phyloP scores from a whole-genome alignment of 805 yeast species.

The Hemisphaericaspora nanyangensis region DNA sequence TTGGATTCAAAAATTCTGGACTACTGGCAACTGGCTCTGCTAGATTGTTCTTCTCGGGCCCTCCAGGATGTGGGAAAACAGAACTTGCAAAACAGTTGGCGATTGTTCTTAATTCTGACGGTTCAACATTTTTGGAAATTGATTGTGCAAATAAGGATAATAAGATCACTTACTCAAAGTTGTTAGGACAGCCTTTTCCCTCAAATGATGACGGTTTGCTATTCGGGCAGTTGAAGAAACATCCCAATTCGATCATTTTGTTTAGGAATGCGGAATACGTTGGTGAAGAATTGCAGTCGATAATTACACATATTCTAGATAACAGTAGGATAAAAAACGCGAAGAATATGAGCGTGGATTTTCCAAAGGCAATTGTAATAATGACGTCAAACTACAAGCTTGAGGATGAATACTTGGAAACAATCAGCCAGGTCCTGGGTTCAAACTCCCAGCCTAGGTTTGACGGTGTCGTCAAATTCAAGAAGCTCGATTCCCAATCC shows the following conservation, averaged over 20 bases:
- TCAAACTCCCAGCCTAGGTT: neutral
- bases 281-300: neutral
- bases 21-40: neutral
- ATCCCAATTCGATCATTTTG: neutral
- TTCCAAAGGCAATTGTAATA: neutral
- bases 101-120: neutral
- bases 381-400: neutral
- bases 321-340: neutral
- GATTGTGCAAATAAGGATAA: neutral
- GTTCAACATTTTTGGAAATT: neutral
- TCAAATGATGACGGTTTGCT: neutral
- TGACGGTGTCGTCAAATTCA: neutral
- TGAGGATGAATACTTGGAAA: neutral
- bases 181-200: neutral
- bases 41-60: neutral
- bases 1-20: neutral
- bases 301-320: neutral
- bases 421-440: neutral
- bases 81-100: neutral
- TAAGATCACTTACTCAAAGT: neutral
- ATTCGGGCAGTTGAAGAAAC: neutral
- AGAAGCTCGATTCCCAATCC: neutral
- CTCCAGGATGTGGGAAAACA: neutral
- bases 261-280: neutral
- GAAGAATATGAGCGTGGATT: neutral